These are phyloP conservation scores for Pseudopyrenochaeta lycopersici DNA, from an alignment of 2,329 filamentous ascomycete species.

Conservation along the genomic window DNA sequence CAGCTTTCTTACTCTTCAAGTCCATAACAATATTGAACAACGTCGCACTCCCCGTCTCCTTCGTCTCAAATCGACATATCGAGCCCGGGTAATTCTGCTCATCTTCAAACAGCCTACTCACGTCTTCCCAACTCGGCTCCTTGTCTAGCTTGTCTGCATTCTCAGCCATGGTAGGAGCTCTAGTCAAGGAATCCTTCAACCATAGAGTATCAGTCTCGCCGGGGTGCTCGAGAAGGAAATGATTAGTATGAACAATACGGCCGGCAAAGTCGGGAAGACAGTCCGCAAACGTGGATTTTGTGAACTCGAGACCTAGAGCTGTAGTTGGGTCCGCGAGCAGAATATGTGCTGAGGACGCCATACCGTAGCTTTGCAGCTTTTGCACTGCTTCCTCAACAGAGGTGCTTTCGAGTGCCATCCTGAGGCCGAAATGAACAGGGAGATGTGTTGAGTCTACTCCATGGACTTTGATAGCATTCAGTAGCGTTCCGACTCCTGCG, in stretches of 20 bases:
- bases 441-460: conserved; percentile 62
- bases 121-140: conserved; percentile 36
- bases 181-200: conserved; percentile 51
- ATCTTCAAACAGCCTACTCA: conserved; percentile 52
- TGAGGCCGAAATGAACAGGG: conserved; percentile 69
- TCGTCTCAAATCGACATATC: conserved; percentile 38
- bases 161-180: conserved; percentile 50
- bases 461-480: conserved; percentile 69
- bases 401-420: conserved; percentile 62
- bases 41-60: conserved; percentile 39
- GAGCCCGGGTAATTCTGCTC: conserved; percentile 50
- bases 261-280: conserved; percentile 42
- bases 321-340: conserved; percentile 60
- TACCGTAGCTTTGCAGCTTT: conserved; percentile 56
- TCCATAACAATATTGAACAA: conserved; percentile 51
- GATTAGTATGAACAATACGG: conserved; percentile 56
- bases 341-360: conserved; percentile 65
- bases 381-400: conserved; percentile 59
- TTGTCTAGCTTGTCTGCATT: conserved; percentile 29
- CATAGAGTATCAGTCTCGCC: conserved; percentile 53
- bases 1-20: conserved; percentile 39
- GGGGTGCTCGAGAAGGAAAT: conserved; percentile 51
- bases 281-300: conserved; percentile 45
- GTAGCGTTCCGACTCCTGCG: conserved; percentile 64
- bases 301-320: conserved; percentile 61